Evolutionary conservation across 805 yeast genomes (phyloP).

Genomic region (Gaillardinia entomophila): DNA sequence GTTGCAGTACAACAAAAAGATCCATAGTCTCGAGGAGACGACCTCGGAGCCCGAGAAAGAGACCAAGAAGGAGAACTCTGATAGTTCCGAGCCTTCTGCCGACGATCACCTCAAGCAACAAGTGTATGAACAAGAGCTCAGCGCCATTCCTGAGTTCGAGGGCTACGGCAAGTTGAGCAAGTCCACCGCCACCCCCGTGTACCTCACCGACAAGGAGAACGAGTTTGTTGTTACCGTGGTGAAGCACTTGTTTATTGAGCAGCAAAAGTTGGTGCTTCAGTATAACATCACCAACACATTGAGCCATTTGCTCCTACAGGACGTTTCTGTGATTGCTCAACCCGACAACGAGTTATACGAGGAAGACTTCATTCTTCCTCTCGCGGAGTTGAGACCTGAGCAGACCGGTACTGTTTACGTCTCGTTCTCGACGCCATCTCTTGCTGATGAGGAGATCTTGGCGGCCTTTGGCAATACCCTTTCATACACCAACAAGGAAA

Average conservation of each 20-base stretch:
- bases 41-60: slow-evolving; percentile 7
- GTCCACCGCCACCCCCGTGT: slow-evolving; percentile 52
- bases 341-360: slow-evolving; percentile 52
- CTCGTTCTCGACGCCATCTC: slow-evolving; percentile 58
- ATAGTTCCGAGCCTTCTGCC: slow-evolving; percentile 15
- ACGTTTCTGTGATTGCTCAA: slow-evolving; percentile 65
- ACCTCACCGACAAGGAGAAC: slow-evolving; percentile 86
- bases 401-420: slow-evolving; percentile 73
- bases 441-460: slow-evolving; percentile 31
- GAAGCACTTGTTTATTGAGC: slow-evolving; percentile 70
- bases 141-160: slow-evolving; percentile 66
- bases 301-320: slow-evolving; percentile 67
- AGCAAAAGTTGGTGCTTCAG: slow-evolving; percentile 70
- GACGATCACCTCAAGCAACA: slow-evolving; percentile 42
- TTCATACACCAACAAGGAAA: slow-evolving; percentile 72
- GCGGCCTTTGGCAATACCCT: slow-evolving; percentile 59
- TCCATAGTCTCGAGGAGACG: slow-evolving; percentile 29
- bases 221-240: slow-evolving; percentile 84
- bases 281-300: slow-evolving; percentile 82
- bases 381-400: slow-evolving; percentile 67
- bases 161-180: slow-evolving; percentile 71
- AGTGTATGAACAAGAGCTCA: slow-evolving; percentile 64
- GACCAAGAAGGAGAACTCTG: background rate
- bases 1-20: slow-evolving; percentile 51
- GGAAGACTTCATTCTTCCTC: slow-evolving; percentile 72